Base-by-base conservation (phyloP, 305 asterid species). In the Fraxinus dipetala region DNA sequence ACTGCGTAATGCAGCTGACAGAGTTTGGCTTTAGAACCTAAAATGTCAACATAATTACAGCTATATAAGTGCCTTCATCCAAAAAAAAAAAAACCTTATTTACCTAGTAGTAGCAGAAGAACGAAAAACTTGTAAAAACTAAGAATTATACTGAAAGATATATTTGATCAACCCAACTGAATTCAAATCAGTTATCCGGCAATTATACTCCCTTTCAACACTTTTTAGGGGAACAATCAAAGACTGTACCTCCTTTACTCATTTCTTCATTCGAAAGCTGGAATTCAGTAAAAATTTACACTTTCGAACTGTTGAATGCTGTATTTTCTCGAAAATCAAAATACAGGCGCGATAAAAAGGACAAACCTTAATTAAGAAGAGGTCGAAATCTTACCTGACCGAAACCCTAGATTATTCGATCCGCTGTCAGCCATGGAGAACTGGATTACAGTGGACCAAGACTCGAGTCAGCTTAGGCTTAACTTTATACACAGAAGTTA, bases 401-500 rank as follows among this genome's bases (percentile, higher is more conserved):
- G 94, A 81, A 94, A 92, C 88, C 94, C 96, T 78, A 87, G 87
- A 86, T 87, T 87, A 82, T 76, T 80, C 83, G 94, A 90, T 91
- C 98, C 93, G 84, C 84, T 87, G 54, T 84, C 96, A 77, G 91
- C 92, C 98, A 94, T 93, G 77, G 83, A 78, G 34, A 67, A 54
- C 78, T 82, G 88, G 82, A 89, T 90, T 89, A 79, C 84, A 72
- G 76, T 80, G 75, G 79, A 74, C 84, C 67, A 72, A 32, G 81
- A 75, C 81, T 76, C 51, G 63, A 84, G 63, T 85, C 90, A 80
- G 83, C 83, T 83, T 80, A 78, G 36, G 22, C 45, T 72, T 72
- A 69, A 4, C n/a, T 72, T 34, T 67, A 26, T 2, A 31, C 72
- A 63, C 72, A 24, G 30, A 63, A 22, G 69, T n/a, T 18, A 59